Evolutionary conservation across 345 rosid species (phyloP), one percentile per base, ranked within the genome.

Genomic region (Brassica carinata): DNA sequence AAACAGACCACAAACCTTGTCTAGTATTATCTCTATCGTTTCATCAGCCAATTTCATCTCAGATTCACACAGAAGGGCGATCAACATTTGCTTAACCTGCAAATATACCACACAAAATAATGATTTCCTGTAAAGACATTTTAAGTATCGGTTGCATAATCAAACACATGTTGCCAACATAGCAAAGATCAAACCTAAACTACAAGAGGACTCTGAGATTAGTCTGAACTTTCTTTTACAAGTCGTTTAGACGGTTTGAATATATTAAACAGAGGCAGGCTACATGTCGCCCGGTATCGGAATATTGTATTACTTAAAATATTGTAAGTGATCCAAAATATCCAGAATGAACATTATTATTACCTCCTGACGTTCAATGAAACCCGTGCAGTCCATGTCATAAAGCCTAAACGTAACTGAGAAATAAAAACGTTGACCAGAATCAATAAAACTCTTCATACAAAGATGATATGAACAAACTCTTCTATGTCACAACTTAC

Each of bases 81-180:
- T 92, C 83, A 96, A 69, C 99, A 96, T 96, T 85, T 94, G 97
- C 84, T 94, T 96, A 30, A 96, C 98, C 98, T 95, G 93, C 80
- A 82, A 83, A 61, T 82, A 3, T 1, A 63, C 17, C 36, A 34
- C 33, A 75, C 33, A 36, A 17, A 68, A 33, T 17, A 2, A 45
- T 68, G 18, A 43, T 8, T 66, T 30, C 17, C 38, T 29, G 73
- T 17, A 66, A 71, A 9, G 34, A 8, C 45, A 11, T 31, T 55
- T n/a, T 43, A 38, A n/a, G n/a, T 11, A n/a, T 10, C 7, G 4
- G 23, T 59, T 43, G 69, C 38, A 70, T 1, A 48, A 5, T 36
- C 76, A 71, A 40, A 10, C 65, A 73, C 74, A 79, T 51, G 10
- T 8, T 62, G 15, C 8, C 43, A 65, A 31, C 48, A n/a, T 17